phyloP scores from a whole-genome alignment of 768 basidiomycete genomes.

The Myochromella boudieri region DNA sequence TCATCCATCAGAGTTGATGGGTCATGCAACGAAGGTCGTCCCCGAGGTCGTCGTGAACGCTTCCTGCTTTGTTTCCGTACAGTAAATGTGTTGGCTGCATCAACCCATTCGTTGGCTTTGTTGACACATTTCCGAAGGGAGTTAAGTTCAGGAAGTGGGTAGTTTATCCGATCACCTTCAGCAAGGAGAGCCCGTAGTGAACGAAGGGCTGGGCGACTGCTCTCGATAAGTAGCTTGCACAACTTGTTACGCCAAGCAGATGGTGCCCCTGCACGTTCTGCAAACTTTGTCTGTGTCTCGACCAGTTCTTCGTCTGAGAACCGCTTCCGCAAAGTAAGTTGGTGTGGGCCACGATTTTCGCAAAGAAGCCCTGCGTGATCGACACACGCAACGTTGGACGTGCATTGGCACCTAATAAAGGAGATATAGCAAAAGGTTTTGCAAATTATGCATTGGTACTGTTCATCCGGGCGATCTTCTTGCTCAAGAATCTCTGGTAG shows the following conservation, averaged over 20 bases:
- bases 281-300: constrained; percentile 64
- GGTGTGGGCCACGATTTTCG: constrained; percentile 40
- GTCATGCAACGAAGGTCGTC: constrained; percentile 49
- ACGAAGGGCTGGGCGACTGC: constrained; percentile 70
- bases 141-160: constrained; percentile 67
- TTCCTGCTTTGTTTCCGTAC: constrained; percentile 80
- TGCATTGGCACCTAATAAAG: constrained; percentile 83
- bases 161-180: constrained; percentile 87
- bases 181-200: constrained; percentile 78
- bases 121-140: constrained; percentile 77
- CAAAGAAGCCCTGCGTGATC: constrained; percentile 84
- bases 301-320: constrained; percentile 78
- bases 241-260: constrained; percentile 75
- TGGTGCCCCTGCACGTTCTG: constrained; percentile 73
- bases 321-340: constrained; percentile 71
- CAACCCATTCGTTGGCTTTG: constrained; percentile 87
- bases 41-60: constrained; percentile 64
- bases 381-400: constrained; percentile 76
- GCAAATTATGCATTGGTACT: constrained; percentile 93
- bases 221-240: constrained; percentile 63
- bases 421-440: constrained; percentile 95
- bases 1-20: constrained; percentile 41
- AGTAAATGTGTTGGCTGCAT: constrained; percentile 74
- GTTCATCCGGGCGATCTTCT: constrained; percentile 86
- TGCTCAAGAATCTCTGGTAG: constrained; percentile 71